Evolutionary conservation across 805 yeast species (phyloP).

Genomic region (Candida ovalis): DNA sequence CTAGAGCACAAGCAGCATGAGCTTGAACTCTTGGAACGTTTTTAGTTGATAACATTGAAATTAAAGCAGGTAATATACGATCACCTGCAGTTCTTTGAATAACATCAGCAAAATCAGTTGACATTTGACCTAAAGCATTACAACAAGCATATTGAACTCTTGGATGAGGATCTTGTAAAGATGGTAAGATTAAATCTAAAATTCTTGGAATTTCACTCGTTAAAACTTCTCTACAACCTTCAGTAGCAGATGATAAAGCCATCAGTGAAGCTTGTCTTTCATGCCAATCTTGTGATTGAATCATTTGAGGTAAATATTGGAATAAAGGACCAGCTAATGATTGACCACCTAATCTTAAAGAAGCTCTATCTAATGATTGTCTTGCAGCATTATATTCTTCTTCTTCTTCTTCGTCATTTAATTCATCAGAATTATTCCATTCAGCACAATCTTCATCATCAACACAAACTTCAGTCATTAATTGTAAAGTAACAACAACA

Average conservation of each 20-base stretch:
- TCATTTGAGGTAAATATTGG: slow-evolving; percentile 81
- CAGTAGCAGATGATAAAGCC: slow-evolving; percentile 96
- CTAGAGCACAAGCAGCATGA: slow-evolving; percentile 98
- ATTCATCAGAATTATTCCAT: slow-evolving; percentile 79
- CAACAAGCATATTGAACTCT: slow-evolving; percentile 97
- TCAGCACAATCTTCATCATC: slow-evolving; percentile 75
- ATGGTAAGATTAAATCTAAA: slow-evolving; percentile 79
- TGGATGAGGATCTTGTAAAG: slow-evolving; percentile 81
- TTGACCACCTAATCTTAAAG: slow-evolving; percentile 80
- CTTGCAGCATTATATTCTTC: slow-evolving; percentile 92
- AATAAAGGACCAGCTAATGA: slow-evolving; percentile 82
- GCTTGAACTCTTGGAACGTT: slow-evolving; percentile 92
- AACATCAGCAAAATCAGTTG: slow-evolving; percentile 90
- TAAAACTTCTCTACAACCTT: slow-evolving; percentile 90
- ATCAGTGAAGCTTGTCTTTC: slow-evolving; percentile 95
- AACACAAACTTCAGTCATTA: slow-evolving; percentile 90
- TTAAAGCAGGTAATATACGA: slow-evolving; percentile 80
- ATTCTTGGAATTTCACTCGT: slow-evolving; percentile 77
- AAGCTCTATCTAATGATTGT: slow-evolving; percentile 88
- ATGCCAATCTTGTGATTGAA: slow-evolving; percentile 76
- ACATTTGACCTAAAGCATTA: slow-evolving; percentile 94
- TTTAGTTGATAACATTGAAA: slow-evolving; percentile 67
- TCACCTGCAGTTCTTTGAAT: slow-evolving; percentile 80
- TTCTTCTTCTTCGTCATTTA: slow-evolving; percentile 73
- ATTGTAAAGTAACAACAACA: slow-evolving; percentile 66